Evolutionary conservation across 306 rosid species (phyloP).

Genomic region (Medicago truncatula): MtrunA17r5.0-ANR NC_053042.1:49786501-49787000

Average conservation of each 20-base stretch:
- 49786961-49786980: background rate
- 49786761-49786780: constrained; percentile 56
- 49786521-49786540: constrained; percentile 52
- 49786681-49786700: constrained; percentile 47
- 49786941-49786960: background rate
- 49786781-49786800: constrained; percentile 23
- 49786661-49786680: constrained; percentile 48
- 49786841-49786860: background rate
- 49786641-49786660: constrained; percentile 51
- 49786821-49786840: background rate
- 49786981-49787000: no score
- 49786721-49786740: constrained; percentile 54
- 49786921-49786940: background rate
- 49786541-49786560: constrained; percentile 57
- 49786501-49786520: constrained; percentile 43
- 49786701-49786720: constrained; percentile 41
- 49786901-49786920: background rate
- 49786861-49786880: background rate
- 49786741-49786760: constrained; percentile 49
- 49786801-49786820: background rate
- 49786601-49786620: constrained; percentile 50
- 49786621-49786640: constrained; percentile 54
- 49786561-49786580: constrained; percentile 59
- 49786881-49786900: background rate
- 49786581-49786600: constrained; percentile 46